Percentiles rank a stretch among this genome's conserved stretches.
phyloP scores from a whole-genome alignment of 2,329 filamentous ascomycete species.

The Fusarium armeniacum region DNA sequence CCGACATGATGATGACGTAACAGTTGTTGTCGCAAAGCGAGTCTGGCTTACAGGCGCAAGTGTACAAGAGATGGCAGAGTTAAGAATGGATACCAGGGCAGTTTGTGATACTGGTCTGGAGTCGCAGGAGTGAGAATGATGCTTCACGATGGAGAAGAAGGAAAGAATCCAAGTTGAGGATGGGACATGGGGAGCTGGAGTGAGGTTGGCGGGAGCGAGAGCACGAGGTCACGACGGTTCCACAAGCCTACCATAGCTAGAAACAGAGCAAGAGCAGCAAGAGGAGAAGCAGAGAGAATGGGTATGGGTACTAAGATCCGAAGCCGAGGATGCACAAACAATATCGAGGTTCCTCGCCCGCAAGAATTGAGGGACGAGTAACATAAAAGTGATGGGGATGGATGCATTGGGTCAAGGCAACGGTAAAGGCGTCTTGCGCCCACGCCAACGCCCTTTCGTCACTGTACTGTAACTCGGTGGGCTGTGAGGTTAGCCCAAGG shows the following conservation, averaged over 20 bases:
- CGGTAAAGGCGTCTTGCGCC: conserved; percentile 9
- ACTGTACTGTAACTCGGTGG: conserved; percentile 37
- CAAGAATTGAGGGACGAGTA: conserved; percentile 43
- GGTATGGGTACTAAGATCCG: conserved; percentile 39
- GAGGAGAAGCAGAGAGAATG: conserved; percentile 26
- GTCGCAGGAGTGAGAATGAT: conserved; percentile 19
- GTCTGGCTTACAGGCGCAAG: conserved; percentile 36
- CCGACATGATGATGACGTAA: conserved; percentile 56
- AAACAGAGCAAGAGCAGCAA: conserved; percentile 22
- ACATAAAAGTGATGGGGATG: conserved; percentile 40
- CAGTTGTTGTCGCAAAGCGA: conserved; percentile 40
- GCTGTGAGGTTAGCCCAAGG: conserved; percentile 43
- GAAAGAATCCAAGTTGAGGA: conserved; percentile 43
- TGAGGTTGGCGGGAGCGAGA: conserved; percentile 39
- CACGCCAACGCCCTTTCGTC: conserved; percentile 44
- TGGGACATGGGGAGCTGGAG: conserved; percentile 40
- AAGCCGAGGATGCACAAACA: conserved; percentile 42
- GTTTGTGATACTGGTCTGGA: conserved; percentile 25
- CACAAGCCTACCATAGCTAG: conserved; percentile 40
- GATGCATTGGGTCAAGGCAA: conserved; percentile 14
- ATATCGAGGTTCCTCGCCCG: conserved; percentile 44
- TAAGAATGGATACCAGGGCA: conserved; percentile 19
- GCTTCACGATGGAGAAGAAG: conserved; percentile 37
- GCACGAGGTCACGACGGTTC: conserved; percentile 53
- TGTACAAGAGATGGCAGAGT: conserved; percentile 23